A percentile compares a stretch with the other conserved stretches of the same genome.
Conservation (phyloP, 495 filamentous ascomycete species). For the Penicillium parvum region DNA sequence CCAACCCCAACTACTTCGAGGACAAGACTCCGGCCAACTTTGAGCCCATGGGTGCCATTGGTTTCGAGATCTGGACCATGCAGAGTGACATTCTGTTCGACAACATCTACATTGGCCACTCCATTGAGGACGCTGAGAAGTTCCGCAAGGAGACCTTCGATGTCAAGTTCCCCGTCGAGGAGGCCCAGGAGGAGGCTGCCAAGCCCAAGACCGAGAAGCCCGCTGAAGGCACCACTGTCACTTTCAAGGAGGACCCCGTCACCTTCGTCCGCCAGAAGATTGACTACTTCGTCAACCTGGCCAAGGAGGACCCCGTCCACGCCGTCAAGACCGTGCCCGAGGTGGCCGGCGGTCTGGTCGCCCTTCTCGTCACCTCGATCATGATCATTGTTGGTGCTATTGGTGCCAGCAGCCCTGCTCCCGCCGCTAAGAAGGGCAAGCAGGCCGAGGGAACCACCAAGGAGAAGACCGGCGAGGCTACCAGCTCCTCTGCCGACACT, state of each 20-base stretch:
- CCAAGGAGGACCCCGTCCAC: conserved; percentile 80
- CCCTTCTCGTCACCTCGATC: conserved; percentile 62
- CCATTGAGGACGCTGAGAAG: conserved; percentile 85
- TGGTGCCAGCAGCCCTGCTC: conserved; percentile 48
- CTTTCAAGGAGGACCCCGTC: conserved; percentile 91
- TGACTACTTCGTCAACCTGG: conserved; percentile 79
- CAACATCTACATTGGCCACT: conserved; percentile 99
- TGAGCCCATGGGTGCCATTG: conserved; percentile 97
- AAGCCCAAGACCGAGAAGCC: conserved; percentile 73
- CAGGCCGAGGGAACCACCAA: conserved; percentile 65
- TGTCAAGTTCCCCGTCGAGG: conserved; percentile 83
- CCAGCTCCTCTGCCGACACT: conserved; percentile 60
- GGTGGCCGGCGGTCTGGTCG: conserved; percentile 73
- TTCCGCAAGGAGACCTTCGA: conserved; percentile 90
- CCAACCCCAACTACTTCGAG: conserved; percentile 96
- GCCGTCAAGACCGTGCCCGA: conserved; percentile 91
- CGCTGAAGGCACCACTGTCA: conserved; percentile 67
- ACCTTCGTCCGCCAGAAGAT: conserved; percentile 87
- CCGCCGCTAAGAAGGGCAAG: conserved; percentile 66
- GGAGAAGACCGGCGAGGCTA: conserved; percentile 73
- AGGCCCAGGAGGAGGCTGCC: conserved; percentile 72
- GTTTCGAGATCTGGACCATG: conserved; percentile 99
- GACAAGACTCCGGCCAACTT: conserved; percentile 96
- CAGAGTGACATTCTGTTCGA: conserved; percentile 98
- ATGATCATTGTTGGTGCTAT: conserved; percentile 60